Evolutionary conservation across 768 basidiomycete genomes (phyloP).

Genomic region (Astraeus odoratus): DNA sequence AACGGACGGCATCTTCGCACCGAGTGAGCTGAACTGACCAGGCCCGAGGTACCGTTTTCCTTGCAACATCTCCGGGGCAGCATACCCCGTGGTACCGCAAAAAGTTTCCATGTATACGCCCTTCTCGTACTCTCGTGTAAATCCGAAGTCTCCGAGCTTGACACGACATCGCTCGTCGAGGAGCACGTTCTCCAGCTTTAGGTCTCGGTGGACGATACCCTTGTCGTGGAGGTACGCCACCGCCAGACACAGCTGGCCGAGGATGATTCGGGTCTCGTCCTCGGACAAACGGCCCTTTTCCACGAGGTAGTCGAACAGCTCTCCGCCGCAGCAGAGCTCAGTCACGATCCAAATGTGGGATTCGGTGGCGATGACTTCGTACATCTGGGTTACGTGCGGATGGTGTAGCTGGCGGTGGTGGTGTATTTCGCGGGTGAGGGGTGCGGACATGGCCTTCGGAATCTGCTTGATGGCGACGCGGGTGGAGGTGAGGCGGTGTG

Average conservation of each 20-base stretch:
- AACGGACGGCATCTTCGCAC: constrained; percentile 1
- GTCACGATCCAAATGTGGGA: constrained; percentile 94
- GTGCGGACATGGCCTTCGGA: constrained; percentile 85
- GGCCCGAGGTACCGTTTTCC: constrained; percentile 87
- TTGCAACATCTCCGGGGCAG: constrained; percentile 87
- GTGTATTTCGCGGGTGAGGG: constrained; percentile 94
- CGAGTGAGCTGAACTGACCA: constrained; percentile 40
- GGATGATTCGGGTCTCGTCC: constrained; percentile 78
- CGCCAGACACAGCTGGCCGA: constrained; percentile 93
- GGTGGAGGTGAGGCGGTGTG: constrained; percentile 85
- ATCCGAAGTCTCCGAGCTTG: constrained; percentile 93
- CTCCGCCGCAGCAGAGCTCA: constrained; percentile 94
- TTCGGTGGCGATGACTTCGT: constrained; percentile 97
- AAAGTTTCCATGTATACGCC: constrained; percentile 82
- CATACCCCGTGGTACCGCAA: constrained; percentile 93
- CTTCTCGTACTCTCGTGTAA: constrained; percentile 85
- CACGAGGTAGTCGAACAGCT: constrained; percentile 96
- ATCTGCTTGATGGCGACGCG: constrained; percentile 98
- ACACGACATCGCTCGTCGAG: constrained; percentile 86
- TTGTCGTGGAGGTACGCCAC: constrained; percentile 89
- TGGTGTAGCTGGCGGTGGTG: constrained; percentile 97
- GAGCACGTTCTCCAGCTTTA: constrained; percentile 94
- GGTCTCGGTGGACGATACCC: constrained; percentile 92
- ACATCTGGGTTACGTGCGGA: constrained; percentile 91
- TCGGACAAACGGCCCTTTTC: constrained; percentile 88